Evolutionary conservation across 441 rosid genomes (phyloP), one percentile per base, ranked within the genome.

Genomic region (Populus hybrid): DNA sequence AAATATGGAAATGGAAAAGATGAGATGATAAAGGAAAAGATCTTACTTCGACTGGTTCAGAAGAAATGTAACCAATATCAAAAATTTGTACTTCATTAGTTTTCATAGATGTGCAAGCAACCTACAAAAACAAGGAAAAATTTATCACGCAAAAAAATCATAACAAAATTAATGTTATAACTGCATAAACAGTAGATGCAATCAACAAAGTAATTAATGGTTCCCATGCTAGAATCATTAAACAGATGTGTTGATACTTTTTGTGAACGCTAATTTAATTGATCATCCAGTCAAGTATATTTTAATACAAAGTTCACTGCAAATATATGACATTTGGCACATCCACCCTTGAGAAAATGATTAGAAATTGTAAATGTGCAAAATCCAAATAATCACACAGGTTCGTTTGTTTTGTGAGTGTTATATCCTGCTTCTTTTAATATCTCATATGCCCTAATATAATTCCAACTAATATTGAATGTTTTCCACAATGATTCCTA

Each of bases 1-100:
- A n/a, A 18, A 38, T 21, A 36, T 35, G 26, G 40, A 69, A 36
- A 7, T 50, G 42, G 75, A 81, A 77, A 59, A 63, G 35, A 42
- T 64, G 59, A 73, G 23, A 73, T 42, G 40, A 46, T 67, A 75
- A 20, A 59, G 35, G 74, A 82, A 77, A 65, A 57, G 32, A 54
- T 64, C 89, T 84, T 86, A 91, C 99, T 86, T 90, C 90, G 77
- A 84, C 81, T 46, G 98, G 98, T 75, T 90, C 83, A 23, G 92
- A 80, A 79, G 98, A 93, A 70, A 90, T 69, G 81, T 90, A 94
- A 78, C 97, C 89, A 80, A 96, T 86, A 80, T 96, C 97, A 65
- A 87, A 96, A 75, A 96, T 84, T 11, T 80, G 84, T 46, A 91
- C 92, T 84, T 88, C 90, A 67, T 88, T 85, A 28, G 66, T 85